Evolutionary conservation across 1,284 basidiomycete genomes (phyloP).

Genomic region (Erythrobasidium hasegawianum): DNA sequence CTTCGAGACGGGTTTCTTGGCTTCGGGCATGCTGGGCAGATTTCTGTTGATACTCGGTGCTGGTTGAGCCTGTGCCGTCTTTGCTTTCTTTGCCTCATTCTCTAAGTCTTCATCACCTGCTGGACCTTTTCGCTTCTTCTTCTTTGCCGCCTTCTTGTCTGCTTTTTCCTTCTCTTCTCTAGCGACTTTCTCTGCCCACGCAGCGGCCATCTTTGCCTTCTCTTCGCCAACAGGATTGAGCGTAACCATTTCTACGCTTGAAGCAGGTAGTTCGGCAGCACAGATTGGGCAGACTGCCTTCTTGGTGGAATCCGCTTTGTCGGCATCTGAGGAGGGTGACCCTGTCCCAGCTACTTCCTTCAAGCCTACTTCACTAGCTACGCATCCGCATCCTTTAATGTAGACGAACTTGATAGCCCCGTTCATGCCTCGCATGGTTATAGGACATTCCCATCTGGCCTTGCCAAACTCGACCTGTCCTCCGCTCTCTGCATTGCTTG

Average conservation of each 20-base stretch:
- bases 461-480: slow-evolving; percentile 32
- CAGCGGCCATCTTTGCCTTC: slow-evolving; percentile 21
- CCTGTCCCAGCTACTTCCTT: slow-evolving; percentile 50
- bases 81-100: slow-evolving; percentile 16
- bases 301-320: slow-evolving; percentile 33
- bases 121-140: slow-evolving; percentile 6
- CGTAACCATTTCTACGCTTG: slow-evolving; percentile 35
- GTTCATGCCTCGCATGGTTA: slow-evolving; percentile 89
- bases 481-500: slow-evolving; percentile 21
- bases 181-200: slow-evolving; percentile 34
- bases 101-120: not conserved
- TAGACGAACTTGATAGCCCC: slow-evolving; percentile 83
- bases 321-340: slow-evolving; percentile 23
- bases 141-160: slow-evolving; percentile 39
- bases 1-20: slow-evolving; percentile 26
- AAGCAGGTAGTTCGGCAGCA: slow-evolving; percentile 11
- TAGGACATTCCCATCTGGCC: slow-evolving; percentile 76
- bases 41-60: slow-evolving; percentile 27
- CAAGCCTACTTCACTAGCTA: slow-evolving; percentile 71
- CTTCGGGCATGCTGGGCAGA: slow-evolving; percentile 22
- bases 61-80: slow-evolving; percentile 7
- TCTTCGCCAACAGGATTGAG: slow-evolving; percentile 42
- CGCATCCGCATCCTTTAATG: slow-evolving; percentile 79
- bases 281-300: slow-evolving; percentile 29
- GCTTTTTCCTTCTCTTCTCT: slow-evolving; percentile 37